phyloP scores from a whole-genome alignment of 1,284 basidiomycete species.

The Cryptococcus wingfieldii region DNA sequence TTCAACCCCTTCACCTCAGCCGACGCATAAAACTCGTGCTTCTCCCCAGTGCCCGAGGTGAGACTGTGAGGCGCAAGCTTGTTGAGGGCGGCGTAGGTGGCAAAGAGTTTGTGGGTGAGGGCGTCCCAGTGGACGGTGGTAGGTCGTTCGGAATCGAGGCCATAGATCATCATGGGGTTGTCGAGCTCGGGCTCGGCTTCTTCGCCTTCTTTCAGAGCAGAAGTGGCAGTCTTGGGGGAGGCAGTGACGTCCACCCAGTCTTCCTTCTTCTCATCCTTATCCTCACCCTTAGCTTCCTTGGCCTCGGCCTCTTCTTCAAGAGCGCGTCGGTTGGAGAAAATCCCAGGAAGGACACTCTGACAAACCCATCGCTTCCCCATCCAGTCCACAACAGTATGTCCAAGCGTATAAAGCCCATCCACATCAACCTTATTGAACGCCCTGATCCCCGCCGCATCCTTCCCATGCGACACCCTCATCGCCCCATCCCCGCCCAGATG shows the following conservation, averaged over 20 bases:
- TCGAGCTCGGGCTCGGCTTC: slow-evolving; percentile 29
- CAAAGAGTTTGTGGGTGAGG: slow-evolving; percentile 54
- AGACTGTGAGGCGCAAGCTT: slow-evolving; percentile 55
- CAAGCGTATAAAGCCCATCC: slow-evolving; percentile 75
- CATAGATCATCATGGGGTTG: slow-evolving; percentile 55
- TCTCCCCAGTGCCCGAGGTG: slow-evolving; percentile 48
- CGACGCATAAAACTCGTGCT: slow-evolving; percentile 53
- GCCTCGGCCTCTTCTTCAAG: slow-evolving; percentile 33
- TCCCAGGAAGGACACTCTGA: slow-evolving; percentile 57
- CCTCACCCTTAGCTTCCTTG: slow-evolving; percentile 21
- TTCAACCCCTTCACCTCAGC: slow-evolving; percentile 57
- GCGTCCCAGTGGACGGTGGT: slow-evolving; percentile 50
- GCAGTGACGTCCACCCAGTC: slow-evolving; percentile 52
- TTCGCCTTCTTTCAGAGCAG: slow-evolving; percentile 31
- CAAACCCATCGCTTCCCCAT: slow-evolving; percentile 58
- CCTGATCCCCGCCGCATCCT: slow-evolving; percentile 56
- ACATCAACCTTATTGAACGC: slow-evolving; percentile 57
- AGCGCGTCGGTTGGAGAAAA: slow-evolving; percentile 51
- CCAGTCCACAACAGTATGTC: slow-evolving; percentile 59
- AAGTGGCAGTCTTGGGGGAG: slow-evolving; percentile 67
- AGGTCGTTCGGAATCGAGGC: slow-evolving; percentile 54
- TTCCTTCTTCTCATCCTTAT: slow-evolving; percentile 41
- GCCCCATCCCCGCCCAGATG: slow-evolving; percentile 58
- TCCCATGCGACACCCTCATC: slow-evolving; percentile 55
- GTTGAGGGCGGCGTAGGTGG: slow-evolving; percentile 52